Base-by-base conservation (phyloP, 257 asterid genomes). In the Capsicum pubescens region DNA sequence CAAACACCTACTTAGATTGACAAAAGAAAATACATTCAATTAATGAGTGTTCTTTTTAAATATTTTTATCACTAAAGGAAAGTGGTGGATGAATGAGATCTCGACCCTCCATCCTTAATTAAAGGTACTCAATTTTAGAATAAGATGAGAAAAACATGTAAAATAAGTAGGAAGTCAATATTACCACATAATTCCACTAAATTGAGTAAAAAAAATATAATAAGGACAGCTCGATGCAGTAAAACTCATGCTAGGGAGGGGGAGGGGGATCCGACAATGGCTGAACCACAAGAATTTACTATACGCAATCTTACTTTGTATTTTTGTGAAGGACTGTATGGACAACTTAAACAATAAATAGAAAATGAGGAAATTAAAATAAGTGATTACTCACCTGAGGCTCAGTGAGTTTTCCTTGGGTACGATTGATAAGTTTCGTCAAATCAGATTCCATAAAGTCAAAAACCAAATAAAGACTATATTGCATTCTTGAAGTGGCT, bases 401-500 rank as follows among this genome's bases (percentile, higher is more conserved):
- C 71, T 92, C 92, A 16, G 97, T 90, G 19, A 93, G 93, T 84
- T 81, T 89, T 87, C 90, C 94, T 26, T 84, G 87, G 1, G 91
- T 89, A 5, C 90, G 88, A 17, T 95, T 80, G 66, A 90, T 86
- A 67, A 93, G 83, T 79, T 90, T 92, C 83, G 92, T 79, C 32
- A 94, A 87, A 87, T 93, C 97, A 0, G 91, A 89, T 58, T 59
- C 97, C 97, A 94, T 93, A 85, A 92, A 91, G 12, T 93, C 97
- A 36, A 93, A 90, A 14, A 94, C 97, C 72, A 94, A 72, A 83
- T 94, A 94, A 74, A 94, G 94, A 84, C 98, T 94, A 59, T 89
- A 94, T 17, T 94, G 97, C 98, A 94, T 93, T 90, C 98, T 92
- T 89, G 98, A 94, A 14, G 95, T 94, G 72, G 97, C 98, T 74